Evolutionary conservation across 169 alveolate species (phyloP).

Genomic region (Neospora caninum): DNA sequence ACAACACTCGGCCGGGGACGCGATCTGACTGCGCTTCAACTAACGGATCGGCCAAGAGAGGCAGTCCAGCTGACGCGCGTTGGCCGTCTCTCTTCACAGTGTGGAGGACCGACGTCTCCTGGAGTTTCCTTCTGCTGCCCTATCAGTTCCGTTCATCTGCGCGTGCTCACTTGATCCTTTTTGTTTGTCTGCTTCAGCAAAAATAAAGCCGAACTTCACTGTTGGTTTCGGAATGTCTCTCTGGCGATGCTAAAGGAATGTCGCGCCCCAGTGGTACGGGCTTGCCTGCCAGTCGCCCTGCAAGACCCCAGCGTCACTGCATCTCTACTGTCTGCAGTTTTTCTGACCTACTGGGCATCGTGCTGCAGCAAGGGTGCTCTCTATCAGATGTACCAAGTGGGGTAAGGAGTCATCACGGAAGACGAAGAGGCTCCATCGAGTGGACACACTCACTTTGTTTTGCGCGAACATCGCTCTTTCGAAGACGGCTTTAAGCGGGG

Average conservation of each 20-base stretch:
- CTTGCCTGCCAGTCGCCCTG: slow-evolving; percentile 11
- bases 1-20: no score
- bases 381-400: not conserved
- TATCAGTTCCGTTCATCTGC: no score
- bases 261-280: slow-evolving; percentile 29
- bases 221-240: slow-evolving; percentile 24
- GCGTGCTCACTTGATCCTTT: no score
- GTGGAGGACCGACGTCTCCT: no score
- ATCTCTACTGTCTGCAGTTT: not conserved
- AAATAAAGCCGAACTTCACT: not conserved
- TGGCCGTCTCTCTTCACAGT: no score
- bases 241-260: slow-evolving; percentile 35
- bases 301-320: slow-evolving; percentile 11
- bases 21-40: no score
- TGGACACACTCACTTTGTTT: no score
- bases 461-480: no score
- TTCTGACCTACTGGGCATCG: slow-evolving; percentile 21
- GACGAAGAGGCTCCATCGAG: not conserved
- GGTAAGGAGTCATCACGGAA: not conserved
- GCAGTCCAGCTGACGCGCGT: no score
- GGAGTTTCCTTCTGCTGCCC: no score
- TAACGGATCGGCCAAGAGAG: no score
- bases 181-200: not conserved
- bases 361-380: slow-evolving; percentile 21
- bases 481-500: no score